phyloP scores from a whole-genome alignment of 2,329 filamentous ascomycete species.

The Phaeosphaeria sp. region DNA sequence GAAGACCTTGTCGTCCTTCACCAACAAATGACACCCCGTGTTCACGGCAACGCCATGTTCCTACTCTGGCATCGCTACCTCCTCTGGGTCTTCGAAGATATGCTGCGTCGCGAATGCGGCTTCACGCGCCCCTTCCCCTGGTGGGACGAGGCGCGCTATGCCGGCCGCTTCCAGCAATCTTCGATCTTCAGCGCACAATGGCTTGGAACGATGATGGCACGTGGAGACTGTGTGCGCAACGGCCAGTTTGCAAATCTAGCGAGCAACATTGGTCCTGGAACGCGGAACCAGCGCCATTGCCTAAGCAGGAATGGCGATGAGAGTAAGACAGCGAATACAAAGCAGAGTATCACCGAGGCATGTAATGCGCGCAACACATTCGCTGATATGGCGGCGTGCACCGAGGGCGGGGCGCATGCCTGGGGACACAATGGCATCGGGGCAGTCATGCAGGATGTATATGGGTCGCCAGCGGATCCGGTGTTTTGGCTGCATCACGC shows the following conservation, averaged over 20 bases:
- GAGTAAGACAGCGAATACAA: constrained; percentile 33
- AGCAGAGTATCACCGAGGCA: constrained; percentile 31
- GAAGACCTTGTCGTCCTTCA: constrained; percentile 45
- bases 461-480: constrained; percentile 42
- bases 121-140: constrained; percentile 48
- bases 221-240: constrained; percentile 38
- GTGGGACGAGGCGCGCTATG: constrained; percentile 44
- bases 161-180: constrained; percentile 34
- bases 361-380: constrained; percentile 33
- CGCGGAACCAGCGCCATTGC: constrained; percentile 36
- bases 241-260: constrained; percentile 41
- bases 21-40: constrained; percentile 38
- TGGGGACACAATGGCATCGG: constrained; percentile 47
- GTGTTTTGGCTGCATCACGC: constrained; percentile 59
- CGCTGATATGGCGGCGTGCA: constrained; percentile 37
- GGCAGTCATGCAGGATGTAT: constrained; percentile 42
- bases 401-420: constrained; percentile 39
- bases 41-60: constrained; percentile 46
- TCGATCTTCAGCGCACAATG: constrained; percentile 38
- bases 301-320: constrained; percentile 37
- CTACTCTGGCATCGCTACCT: constrained; percentile 54
- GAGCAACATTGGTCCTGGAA: constrained; percentile 39
- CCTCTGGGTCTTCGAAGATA: constrained; percentile 51
- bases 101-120: constrained; percentile 52
- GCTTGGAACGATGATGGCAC: constrained; percentile 33